Evolutionary conservation across 2,329 filamentous ascomycete species (phyloP).

Genomic region (Trichoderma semiorbis): DNA sequence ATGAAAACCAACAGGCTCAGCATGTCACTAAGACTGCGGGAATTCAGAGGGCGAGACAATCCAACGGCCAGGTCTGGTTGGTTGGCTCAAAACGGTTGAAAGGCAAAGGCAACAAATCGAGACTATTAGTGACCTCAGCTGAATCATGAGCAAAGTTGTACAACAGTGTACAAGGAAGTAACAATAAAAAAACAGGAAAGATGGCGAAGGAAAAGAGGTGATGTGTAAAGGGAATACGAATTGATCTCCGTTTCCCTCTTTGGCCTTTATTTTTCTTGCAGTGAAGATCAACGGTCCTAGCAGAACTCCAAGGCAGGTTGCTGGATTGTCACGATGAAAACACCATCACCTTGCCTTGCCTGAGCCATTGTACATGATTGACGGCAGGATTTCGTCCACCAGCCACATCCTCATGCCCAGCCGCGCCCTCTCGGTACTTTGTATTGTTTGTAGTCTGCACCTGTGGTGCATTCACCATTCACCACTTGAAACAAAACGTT

Average conservation of each 20-base stretch:
- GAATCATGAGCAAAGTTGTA: not conserved
- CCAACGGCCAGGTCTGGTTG: not conserved
- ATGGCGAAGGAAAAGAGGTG: not conserved
- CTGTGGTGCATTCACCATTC: not conserved
- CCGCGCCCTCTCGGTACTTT: not conserved
- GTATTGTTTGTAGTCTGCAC: not conserved
- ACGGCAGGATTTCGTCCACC: not conserved
- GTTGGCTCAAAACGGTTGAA: not conserved
- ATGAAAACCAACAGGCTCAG: not conserved
- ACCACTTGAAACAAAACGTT: not conserved
- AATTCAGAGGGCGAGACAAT: constrained; percentile 12
- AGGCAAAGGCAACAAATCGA: not conserved
- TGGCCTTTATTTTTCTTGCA: not conserved
- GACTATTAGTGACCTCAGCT: not conserved
- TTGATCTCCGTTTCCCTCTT: not conserved
- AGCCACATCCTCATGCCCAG: not conserved
- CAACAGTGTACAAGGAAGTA: not conserved
- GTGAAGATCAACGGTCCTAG: not conserved
- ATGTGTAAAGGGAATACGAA: not conserved
- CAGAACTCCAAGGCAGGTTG: not conserved
- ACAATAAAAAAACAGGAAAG: not conserved
- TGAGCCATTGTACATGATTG: not conserved
- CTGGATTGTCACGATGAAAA: not conserved
- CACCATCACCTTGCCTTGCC: not conserved
- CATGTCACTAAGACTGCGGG: constrained; percentile 8